These are phyloP conservation scores for Pseudovirgaria hyperparasitica DNA, from an alignment of 2,329 filamentous ascomycete species.

Conservation along the genomic window DNA sequence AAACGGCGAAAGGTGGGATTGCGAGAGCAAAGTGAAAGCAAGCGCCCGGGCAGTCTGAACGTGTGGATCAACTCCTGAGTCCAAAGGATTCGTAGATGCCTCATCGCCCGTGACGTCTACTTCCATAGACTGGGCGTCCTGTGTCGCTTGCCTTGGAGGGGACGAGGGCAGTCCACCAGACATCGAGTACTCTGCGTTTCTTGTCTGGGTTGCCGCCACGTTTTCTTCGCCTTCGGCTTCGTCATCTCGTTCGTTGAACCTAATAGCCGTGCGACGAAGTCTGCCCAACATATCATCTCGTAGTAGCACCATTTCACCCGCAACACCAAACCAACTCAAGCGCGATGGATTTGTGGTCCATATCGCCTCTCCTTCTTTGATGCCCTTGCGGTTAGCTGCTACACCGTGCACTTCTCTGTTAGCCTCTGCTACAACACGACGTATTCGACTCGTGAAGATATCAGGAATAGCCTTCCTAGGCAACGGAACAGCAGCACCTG, in stretches of 20 bases:
- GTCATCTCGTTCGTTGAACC: constrained; percentile 43
- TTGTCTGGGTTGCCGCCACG: not conserved
- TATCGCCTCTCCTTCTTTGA: constrained; percentile 55
- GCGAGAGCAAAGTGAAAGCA: constrained; percentile 83
- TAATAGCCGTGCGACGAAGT: constrained; percentile 62
- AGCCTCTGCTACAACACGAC: constrained; percentile 65
- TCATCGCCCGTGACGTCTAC: too few species aligned
- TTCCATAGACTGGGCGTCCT: constrained; percentile 29
- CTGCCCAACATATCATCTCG: constrained; percentile 76
- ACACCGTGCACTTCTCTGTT: constrained; percentile 53
- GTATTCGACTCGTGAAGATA: constrained; percentile 78
- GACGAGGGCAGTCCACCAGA: constrained; percentile 9
- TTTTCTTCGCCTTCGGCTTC: constrained; percentile 21
- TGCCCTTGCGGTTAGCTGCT: constrained; percentile 25
- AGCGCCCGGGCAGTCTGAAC: constrained; percentile 54
- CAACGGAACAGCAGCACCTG: constrained; percentile 57
- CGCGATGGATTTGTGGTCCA: constrained; percentile 85
- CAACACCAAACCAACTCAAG: constrained; percentile 72
- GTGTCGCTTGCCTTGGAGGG: constrained; percentile 1
- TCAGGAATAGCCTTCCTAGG: constrained; percentile 66
- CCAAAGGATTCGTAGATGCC: too few species aligned
- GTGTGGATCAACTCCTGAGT: constrained; percentile 14
- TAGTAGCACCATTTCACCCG: constrained; percentile 77
- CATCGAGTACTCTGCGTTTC: constrained; percentile 1
- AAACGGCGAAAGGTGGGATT: constrained; percentile 82